phyloP scores from a whole-genome alignment of 2,329 filamentous ascomycete genomes.

The Emergomyces orientalis region DNA sequence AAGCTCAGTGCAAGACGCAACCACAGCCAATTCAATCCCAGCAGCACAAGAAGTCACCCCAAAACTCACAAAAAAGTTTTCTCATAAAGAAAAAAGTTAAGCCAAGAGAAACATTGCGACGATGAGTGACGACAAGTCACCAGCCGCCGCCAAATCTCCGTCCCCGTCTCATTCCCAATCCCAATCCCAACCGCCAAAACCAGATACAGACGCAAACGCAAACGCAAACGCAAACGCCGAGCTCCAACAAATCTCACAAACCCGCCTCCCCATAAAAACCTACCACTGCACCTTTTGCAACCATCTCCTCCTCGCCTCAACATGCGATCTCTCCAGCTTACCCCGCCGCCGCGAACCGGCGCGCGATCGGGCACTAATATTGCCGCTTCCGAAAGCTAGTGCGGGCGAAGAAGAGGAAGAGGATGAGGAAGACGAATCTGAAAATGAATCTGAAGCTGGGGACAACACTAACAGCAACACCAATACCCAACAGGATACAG shows the following conservation, averaged over 20 bases:
- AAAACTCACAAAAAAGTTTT: not conserved
- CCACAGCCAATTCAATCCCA: too few species aligned
- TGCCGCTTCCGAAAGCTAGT: conserved; percentile 38
- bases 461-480: conserved; percentile 15
- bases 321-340: conserved; percentile 39
- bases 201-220: not conserved
- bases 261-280: conserved; percentile 36
- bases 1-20: too few species aligned
- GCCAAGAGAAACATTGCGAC: not conserved
- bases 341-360: conserved; percentile 44
- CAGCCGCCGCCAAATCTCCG: not conserved
- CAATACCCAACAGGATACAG: not conserved
- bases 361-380: conserved; percentile 48
- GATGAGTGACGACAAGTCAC: not conserved
- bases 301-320: conserved; percentile 53
- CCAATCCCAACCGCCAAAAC: conserved; percentile 3
- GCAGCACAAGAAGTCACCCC: not conserved
- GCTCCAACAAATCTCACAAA: not conserved
- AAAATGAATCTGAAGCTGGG: conserved; percentile 7
- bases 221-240: not conserved
- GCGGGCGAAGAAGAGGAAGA: conserved; percentile 11
- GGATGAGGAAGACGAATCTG: conserved; percentile 11
- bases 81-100: not conserved
- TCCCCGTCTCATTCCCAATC: not conserved
- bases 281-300: conserved; percentile 57